phyloP scores from a whole-genome alignment of 768 basidiomycete genomes.

The Amanita pseudoporphyria region DNA sequence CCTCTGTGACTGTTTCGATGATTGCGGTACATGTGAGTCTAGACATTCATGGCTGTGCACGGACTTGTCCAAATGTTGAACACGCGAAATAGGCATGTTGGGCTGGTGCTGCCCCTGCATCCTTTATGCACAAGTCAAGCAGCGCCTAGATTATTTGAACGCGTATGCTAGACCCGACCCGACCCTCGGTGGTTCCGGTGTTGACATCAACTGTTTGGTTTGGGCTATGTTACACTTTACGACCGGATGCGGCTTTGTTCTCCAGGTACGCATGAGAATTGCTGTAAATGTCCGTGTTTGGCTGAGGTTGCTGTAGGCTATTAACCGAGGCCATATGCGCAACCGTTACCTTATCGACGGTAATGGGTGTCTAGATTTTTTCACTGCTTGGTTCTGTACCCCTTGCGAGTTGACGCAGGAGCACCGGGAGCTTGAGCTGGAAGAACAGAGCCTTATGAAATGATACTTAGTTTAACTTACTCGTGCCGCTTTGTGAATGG shows the following conservation, averaged over 20 bases:
- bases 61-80: not conserved
- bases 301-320: slow-evolving; percentile 6
- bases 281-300: not conserved
- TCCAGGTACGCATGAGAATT: slow-evolving; percentile 24
- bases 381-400: slow-evolving; percentile 25
- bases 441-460: slow-evolving; percentile 23
- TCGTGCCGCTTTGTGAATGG: no score
- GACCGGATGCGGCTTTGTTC: slow-evolving; percentile 21
- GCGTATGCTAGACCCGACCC: slow-evolving; percentile 26
- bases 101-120: slow-evolving; percentile 33
- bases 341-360: slow-evolving; percentile 40
- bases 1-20: slow-evolving; percentile 22
- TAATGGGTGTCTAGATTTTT: slow-evolving; percentile 29
- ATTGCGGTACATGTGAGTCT: slow-evolving; percentile 22
- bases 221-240: slow-evolving; percentile 27
- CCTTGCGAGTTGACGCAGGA: slow-evolving; percentile 36
- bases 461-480: not conserved
- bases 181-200: slow-evolving; percentile 22
- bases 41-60: not conserved
- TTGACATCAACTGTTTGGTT: slow-evolving; percentile 14
- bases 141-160: slow-evolving; percentile 29
- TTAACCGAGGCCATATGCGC: slow-evolving; percentile 25
- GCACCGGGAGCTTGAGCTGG: slow-evolving; percentile 28
- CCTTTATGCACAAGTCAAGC: slow-evolving; percentile 29
- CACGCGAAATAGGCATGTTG: slow-evolving; percentile 23